A percentile compares a stretch with the other conserved stretches of the same genome.
These are phyloP conservation scores for Zasmidium citrigriseum DNA, from an alignment of 2,329 filamentous ascomycete species.

Conservation along the genomic window DNA sequence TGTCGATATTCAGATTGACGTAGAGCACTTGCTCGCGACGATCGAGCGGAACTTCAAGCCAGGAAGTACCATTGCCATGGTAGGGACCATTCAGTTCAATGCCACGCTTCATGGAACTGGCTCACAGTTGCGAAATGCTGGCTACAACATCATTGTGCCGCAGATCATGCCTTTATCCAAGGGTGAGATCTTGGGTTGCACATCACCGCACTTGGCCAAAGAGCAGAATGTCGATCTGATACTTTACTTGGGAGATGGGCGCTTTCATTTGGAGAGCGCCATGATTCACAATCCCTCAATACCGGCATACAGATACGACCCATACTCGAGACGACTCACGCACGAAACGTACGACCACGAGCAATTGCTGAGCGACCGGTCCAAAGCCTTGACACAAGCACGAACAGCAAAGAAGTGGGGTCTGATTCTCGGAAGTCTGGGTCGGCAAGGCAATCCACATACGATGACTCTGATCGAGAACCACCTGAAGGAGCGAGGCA, in stretches of 20 bases:
- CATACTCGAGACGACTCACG: constrained; percentile 88
- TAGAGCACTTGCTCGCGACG: constrained; percentile 79
- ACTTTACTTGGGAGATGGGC: constrained; percentile 86
- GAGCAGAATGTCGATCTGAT: constrained; percentile 69
- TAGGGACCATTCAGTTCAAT: constrained; percentile 99
- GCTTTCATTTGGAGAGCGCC: constrained; percentile 95
- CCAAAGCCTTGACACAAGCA: constrained; percentile 74
- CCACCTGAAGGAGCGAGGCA: constrained; percentile 68
- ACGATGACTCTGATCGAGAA: constrained; percentile 85
- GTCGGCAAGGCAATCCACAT: constrained; percentile 92
- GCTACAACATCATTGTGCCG: constrained; percentile 82
- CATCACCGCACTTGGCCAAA: constrained; percentile 70
- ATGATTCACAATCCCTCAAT: constrained; percentile 97
- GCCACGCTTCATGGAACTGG: constrained; percentile 88
- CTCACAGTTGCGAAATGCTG: constrained; percentile 74
- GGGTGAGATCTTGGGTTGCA: constrained; percentile 97
- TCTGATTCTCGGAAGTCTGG: constrained; percentile 87
- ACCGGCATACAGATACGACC: constrained; percentile 94
- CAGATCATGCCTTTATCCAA: constrained; percentile 92
- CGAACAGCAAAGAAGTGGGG: constrained; percentile 86
- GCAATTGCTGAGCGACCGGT: constrained; percentile 81
- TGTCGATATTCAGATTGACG: constrained; percentile 96
- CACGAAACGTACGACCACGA: constrained; percentile 89
- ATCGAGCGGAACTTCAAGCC: constrained; percentile 83
- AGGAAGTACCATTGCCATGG: constrained; percentile 85